A percentile compares a stretch with the other conserved stretches of the same genome.
These are phyloP conservation scores for Colletotrichum somersetense DNA, from an alignment of 2,329 filamentous ascomycete species.

Conservation along the genomic window DNA sequence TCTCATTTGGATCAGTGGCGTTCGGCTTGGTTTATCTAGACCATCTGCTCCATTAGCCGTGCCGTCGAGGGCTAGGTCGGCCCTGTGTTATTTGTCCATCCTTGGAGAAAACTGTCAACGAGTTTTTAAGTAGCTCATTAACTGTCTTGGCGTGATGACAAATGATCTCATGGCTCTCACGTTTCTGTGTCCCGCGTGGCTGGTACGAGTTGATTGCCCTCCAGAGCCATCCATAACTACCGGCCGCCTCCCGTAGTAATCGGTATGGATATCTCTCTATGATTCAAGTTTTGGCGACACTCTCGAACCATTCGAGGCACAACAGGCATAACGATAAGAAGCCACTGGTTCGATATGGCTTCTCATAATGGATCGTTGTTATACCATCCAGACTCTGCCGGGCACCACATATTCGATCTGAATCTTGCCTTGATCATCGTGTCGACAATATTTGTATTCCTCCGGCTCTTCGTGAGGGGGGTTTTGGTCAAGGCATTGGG, in stretches of 20 bases:
- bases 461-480: conserved; percentile 31
- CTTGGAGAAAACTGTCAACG: background rate
- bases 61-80: conserved; percentile 2
- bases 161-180: conserved; percentile 1
- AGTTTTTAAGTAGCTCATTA: background rate
- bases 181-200: conserved; percentile 20
- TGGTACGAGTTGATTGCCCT: background rate
- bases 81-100: background rate
- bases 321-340: background rate
- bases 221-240: conserved; percentile 2
- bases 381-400: conserved; percentile 26
- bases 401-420: conserved; percentile 35
- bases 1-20: background rate
- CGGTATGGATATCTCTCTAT: background rate
- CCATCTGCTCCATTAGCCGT: background rate
- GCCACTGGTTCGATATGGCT: conserved; percentile 5
- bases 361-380: background rate
- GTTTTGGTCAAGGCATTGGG: conserved; percentile 28
- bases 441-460: conserved; percentile 24
- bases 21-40: background rate
- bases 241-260: conserved; percentile 8
- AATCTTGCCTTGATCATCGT: conserved; percentile 36
- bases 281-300: background rate
- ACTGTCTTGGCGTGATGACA: conserved; percentile 2
- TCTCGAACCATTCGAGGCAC: conserved; percentile 10